phyloP scores from a whole-genome alignment of 768 basidiomycete genomes.

The Coprinellus micaceus region DNA sequence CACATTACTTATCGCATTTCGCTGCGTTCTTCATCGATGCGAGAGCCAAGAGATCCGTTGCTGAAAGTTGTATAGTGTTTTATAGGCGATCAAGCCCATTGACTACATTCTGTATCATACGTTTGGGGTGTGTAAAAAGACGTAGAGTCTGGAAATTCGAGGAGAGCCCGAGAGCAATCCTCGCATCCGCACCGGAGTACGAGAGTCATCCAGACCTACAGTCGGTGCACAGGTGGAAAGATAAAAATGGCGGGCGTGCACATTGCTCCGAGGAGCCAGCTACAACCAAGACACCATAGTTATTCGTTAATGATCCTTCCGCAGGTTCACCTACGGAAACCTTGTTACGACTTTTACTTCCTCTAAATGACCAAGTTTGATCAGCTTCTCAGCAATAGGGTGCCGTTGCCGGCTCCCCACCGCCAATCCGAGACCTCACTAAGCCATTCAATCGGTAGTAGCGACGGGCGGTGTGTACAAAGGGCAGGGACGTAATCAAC shows the following conservation, averaged over 20 bases:
- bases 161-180: slow-evolving; percentile 10
- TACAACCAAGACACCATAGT: slow-evolving; percentile 27
- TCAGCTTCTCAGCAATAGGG: slow-evolving; percentile 27
- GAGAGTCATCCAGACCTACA: slow-evolving; percentile 20
- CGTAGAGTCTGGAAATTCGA: slow-evolving; percentile 24
- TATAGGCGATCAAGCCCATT: slow-evolving; percentile 24
- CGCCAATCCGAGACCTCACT: slow-evolving; percentile 83
- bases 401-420: slow-evolving; percentile 54
- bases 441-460: slow-evolving; percentile 92
- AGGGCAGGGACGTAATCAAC: slow-evolving; percentile 90
- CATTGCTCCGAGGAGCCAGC: slow-evolving; percentile 30
- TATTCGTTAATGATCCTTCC: slow-evolving; percentile 68
- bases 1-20: slow-evolving; percentile 81
- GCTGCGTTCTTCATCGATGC: slow-evolving; percentile 80
- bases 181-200: slow-evolving; percentile 4
- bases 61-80: slow-evolving; percentile 37
- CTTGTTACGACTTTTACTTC: slow-evolving; percentile 83
- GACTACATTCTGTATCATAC: slow-evolving; percentile 25
- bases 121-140: slow-evolving; percentile 18
- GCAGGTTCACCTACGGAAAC: slow-evolving; percentile 82
- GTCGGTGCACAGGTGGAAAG: slow-evolving; percentile 45
- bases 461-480: slow-evolving; percentile 88
- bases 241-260: slow-evolving; percentile 36
- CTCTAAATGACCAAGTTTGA: slow-evolving; percentile 50
- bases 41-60: slow-evolving; percentile 54